Percentiles rank a stretch among this genome's conserved stretches.
phyloP scores from a whole-genome alignment of 192 early-diverging fungal genomes.

The Podila epicladia region DNA sequence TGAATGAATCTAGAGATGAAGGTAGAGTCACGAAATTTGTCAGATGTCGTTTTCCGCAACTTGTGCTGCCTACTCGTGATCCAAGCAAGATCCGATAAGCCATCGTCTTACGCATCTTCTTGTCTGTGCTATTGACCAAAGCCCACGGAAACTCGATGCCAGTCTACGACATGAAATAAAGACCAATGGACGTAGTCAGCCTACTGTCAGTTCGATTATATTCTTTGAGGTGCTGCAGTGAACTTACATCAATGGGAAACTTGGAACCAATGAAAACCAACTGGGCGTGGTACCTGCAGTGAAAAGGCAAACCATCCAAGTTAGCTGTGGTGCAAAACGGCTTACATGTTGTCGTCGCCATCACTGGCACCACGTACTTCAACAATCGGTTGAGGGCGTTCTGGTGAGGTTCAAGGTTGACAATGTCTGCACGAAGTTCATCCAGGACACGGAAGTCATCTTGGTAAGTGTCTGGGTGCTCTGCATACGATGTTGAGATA shows the following conservation, averaged over 20 bases:
- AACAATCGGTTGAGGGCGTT: slow-evolving; percentile 72
- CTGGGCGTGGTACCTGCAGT: slow-evolving; percentile 85
- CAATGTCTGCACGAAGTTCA: slow-evolving; percentile 75
- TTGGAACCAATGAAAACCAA: slow-evolving; percentile 84
- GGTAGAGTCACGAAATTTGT: no score
- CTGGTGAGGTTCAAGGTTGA: slow-evolving; percentile 69
- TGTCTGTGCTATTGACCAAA: slow-evolving; percentile 69
- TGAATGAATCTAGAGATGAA: slow-evolving; percentile 60
- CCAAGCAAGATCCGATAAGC: not conserved
- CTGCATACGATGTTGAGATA: slow-evolving; percentile 82
- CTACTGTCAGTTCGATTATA: no score
- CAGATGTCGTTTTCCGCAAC: no score
- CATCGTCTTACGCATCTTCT: slow-evolving; percentile 56
- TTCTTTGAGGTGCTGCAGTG: not conserved
- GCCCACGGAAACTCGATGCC: slow-evolving; percentile 79
- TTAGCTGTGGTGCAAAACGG: not conserved
- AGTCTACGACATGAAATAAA: slow-evolving; percentile 36
- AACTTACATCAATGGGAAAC: slow-evolving; percentile 86
- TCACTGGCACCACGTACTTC: slow-evolving; percentile 54
- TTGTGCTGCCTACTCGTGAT: no score
- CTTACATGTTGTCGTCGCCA: not conserved
- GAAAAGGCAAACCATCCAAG: not conserved
- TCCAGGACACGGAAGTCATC: slow-evolving; percentile 89
- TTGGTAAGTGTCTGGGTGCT: slow-evolving; percentile 86
- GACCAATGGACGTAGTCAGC: no score